These are phyloP conservation scores for Agaricales sp. DNA, from an alignment of 1,284 basidiomycete species.

Conservation along the genomic window DNA sequence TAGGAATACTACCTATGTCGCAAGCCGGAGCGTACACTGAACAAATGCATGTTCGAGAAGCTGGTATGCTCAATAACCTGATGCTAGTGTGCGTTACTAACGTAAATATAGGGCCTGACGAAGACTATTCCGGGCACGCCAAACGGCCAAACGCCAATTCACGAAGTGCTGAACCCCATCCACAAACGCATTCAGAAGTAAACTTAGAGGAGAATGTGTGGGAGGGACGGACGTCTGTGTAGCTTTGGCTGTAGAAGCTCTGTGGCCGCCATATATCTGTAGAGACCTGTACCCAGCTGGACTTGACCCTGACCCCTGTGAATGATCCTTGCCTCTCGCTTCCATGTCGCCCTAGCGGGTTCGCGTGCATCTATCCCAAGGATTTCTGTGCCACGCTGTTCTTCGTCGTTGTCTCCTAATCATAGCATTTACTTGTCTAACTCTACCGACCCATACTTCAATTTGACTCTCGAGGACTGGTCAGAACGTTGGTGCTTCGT, in stretches of 20 bases:
- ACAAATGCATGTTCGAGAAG: conserved; percentile 96
- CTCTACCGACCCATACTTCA: conserved; percentile 86
- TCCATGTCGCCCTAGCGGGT: not conserved
- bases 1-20: conserved; percentile 91
- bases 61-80: conserved; percentile 45
- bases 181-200: conserved; percentile 64
- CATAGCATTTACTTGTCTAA: conserved; percentile 73
- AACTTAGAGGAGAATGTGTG: conserved; percentile 2
- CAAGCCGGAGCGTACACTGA: conserved; percentile 82
- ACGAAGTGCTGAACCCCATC: conserved; percentile 84
- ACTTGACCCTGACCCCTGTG: not conserved
- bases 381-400: not conserved
- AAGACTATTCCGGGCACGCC: conserved; percentile 93
- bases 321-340: not conserved
- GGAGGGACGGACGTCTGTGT: not conserved
- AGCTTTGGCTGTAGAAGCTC: not conserved
- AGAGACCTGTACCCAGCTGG: not conserved
- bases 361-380: not conserved
- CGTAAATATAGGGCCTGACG: conserved; percentile 58
- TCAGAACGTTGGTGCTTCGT: conserved; percentile 24
- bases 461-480: conserved; percentile 93
- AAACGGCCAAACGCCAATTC: conserved; percentile 76
- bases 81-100: conserved; percentile 5
- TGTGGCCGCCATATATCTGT: not conserved
- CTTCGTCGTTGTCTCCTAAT: conserved; percentile 15